Base-by-base conservation (phyloP, 1,284 basidiomycete genomes). In the Cryptococcus wingfieldii region DNA sequence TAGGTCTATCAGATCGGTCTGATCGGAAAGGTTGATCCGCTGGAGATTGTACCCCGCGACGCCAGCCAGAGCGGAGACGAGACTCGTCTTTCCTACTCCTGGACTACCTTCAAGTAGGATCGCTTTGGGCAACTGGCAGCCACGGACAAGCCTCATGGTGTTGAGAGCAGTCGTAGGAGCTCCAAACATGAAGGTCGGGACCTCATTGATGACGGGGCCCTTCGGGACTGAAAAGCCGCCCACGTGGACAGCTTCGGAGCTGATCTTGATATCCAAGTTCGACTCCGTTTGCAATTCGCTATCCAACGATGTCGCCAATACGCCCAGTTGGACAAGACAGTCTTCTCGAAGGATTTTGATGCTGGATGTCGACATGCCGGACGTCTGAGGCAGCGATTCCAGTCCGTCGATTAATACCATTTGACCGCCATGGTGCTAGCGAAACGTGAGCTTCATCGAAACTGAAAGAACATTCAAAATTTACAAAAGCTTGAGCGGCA, bases 11-110 rank as follows among this genome's bases (percentile, higher is more conserved):
- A 98, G 82, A 74, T 99, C 96, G 0, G 96, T 98, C 77, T 99
- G 96, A 69, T 98, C 96, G 5, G 97, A 98, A 38, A 99, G 79
- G 77, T 99, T 99, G 82, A 99, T 96, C n/a, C 97, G 87, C 70
- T 87, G 90, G 14, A 99, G 81, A 31, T 82, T 77, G 68, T 92
- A 85, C 13, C 91, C 89, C 19, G 88, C 82, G 8, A 88, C 79
- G 57, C 85, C 86, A 18, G 94, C 92, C 3, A 99, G 80, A 4
- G 96, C 94, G 14, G 86, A 83, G 54, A 99, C 82, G 5, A 99
- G 82, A 71, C 90, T 96, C 0, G 97, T 99, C 79, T 99, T 99
- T 5, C 97, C 96, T n/a, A 98, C 96, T 3, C 96, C 96, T 5
- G 97, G 97, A 72, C 92, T 97, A 2, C 96, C 96, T 74, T 99